Evolutionary conservation across 768 basidiomycete genomes (phyloP), one percentile per base, ranked within the genome.

Genomic region (Tulasnella sp.): DNA sequence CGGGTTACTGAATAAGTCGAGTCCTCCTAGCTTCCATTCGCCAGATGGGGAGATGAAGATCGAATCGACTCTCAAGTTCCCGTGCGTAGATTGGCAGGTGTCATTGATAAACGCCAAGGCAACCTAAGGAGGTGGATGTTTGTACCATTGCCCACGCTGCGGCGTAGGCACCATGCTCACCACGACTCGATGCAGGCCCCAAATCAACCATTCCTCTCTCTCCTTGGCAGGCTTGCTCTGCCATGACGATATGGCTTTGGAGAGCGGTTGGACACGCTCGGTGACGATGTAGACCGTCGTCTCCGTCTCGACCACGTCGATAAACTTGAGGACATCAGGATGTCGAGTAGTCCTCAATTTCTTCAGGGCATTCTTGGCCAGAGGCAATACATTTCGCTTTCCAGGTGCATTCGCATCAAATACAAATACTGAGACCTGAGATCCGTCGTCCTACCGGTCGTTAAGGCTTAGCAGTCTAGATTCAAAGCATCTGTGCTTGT

Each of bases 1-100:
- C 12, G 93, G 89, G 82, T 90, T 94, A 83, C 95, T 96, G 82
- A 98, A 85, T 0, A 97, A 86, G 84, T 99, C 98, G 84, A 99
- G 96, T 0, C 97, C 97, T 28, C 95, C 97, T 11, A 99, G 87
- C 84, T 95, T 95, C 98, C 97, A 99, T 87, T 99, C 98, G 7
- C 97, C 95, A 0, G 96, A 94, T 0, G 93, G 92, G 0, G 97
- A 96, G 76, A 98, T 91, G 84, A 98, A 98, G 80, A 98, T 90
- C 1, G 94, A 92, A 80, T 90, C 89, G n/a, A 90, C 85, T 80
- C 91, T 88, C 79, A 97, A 84, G 82, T 92, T 94, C 31, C 96
- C 96, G 83, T 98, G 96, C 0, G 94, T 94, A 2, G 94, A 95
- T 37, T 90, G 86, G 77, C 91, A 93, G 11, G 94, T 89, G 60